These are phyloP conservation scores for Pseudonectria foliicola DNA, from an alignment of 2,329 filamentous ascomycete genomes.

Conservation along the genomic window DNA sequence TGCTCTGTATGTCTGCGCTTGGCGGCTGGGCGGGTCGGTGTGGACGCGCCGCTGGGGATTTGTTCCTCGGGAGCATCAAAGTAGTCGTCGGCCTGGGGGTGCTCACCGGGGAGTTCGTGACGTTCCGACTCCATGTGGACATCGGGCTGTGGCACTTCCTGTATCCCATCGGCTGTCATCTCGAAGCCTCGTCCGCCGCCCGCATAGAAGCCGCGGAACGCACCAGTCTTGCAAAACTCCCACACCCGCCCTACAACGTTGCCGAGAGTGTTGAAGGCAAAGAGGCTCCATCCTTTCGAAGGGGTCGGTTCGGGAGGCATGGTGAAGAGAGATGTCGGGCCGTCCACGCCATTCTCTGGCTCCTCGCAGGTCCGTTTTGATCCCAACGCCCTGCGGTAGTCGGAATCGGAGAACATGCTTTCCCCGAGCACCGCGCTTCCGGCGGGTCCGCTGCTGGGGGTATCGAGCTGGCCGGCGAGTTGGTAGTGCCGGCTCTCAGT, in stretches of 20 bases:
- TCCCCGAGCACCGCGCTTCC: conserved; percentile 38
- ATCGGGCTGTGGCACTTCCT: conserved; percentile 12
- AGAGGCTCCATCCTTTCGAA: conserved; percentile 45
- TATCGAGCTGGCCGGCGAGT: conserved; percentile 48
- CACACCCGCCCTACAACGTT: conserved; percentile 71
- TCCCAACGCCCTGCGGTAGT: conserved; percentile 47
- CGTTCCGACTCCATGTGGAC: conserved; percentile 12
- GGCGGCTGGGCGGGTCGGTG: conserved; percentile 37
- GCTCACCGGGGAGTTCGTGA: conserved; percentile 21
- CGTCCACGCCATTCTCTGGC: conserved; percentile 26
- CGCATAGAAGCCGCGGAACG: conserved; percentile 80
- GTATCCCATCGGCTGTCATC: conserved; percentile 29
- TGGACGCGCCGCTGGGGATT: conserved; percentile 29
- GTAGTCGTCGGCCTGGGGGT: conserved; percentile 25
- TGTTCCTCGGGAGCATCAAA: conserved; percentile 19
- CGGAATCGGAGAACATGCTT: conserved; percentile 50
- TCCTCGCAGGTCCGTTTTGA: conserved; percentile 36
- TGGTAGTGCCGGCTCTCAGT: conserved; percentile 32
- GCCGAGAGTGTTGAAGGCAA: conserved; percentile 56
- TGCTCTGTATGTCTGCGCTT: conserved; percentile 49
- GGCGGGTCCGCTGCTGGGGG: conserved; percentile 30
- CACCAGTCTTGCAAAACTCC: conserved; percentile 69
- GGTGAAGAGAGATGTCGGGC: conserved; percentile 27
- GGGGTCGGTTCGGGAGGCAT: conserved; percentile 23
- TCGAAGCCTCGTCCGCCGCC: conserved; percentile 71